Conservation (phyloP, 2,329 filamentous ascomycete species). For the Aspergillus pseudoterreus region DNA sequence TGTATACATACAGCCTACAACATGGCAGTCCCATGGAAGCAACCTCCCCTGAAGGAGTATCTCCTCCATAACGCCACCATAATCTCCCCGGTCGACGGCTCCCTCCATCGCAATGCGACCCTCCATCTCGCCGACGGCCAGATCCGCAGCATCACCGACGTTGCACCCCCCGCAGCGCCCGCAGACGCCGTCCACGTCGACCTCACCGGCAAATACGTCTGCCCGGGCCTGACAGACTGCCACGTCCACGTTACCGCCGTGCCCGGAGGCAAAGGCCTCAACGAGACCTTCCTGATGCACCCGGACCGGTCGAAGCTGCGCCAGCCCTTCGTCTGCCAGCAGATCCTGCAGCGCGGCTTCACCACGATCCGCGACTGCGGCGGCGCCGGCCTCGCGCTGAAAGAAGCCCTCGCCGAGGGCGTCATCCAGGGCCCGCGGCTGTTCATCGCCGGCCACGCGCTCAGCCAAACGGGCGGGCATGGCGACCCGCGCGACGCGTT, state of each 20-base stretch:
- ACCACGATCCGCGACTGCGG: conserved; percentile 57
- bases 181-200: conserved; percentile 27
- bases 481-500: conserved; percentile 47
- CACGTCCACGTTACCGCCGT: conserved; percentile 49
- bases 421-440: conserved; percentile 53
- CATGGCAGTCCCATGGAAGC: not conserved
- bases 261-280: conserved; percentile 34
- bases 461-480: conserved; percentile 58
- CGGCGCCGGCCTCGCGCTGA: conserved; percentile 50
- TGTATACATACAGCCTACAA: not conserved
- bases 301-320: conserved; percentile 17
- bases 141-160: not conserved
- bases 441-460: conserved; percentile 51
- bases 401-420: conserved; percentile 45
- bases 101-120: not conserved
- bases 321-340: conserved; percentile 7
- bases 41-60: not conserved
- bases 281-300: conserved; percentile 19
- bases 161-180: not conserved
- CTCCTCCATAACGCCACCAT: not conserved
- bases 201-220: conserved; percentile 44
- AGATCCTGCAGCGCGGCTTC: conserved; percentile 56
- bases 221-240: conserved; percentile 51
- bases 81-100: not conserved
- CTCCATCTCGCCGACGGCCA: not conserved